These are phyloP conservation scores for Nosema muscidifuracis DNA, from an alignment of 371 early-diverging fungal species.

Conservation along the genomic window DNA sequence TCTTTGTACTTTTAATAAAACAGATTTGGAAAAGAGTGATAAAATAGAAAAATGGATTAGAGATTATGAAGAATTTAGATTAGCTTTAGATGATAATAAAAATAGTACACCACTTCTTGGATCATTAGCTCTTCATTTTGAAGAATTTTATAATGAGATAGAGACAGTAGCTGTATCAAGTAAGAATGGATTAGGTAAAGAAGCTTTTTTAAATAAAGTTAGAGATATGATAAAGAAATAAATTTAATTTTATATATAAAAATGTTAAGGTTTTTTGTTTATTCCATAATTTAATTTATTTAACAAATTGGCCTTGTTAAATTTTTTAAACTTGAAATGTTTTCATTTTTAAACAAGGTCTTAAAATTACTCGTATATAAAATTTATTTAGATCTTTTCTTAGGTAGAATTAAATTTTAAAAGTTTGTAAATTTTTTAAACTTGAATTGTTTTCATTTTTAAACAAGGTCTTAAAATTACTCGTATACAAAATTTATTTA, in stretches of 20 bases:
- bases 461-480: no score
- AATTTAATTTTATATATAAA: background rate
- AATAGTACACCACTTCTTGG: conserved; percentile 74
- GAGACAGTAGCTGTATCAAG: conserved; percentile 73
- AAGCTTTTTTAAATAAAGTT: conserved; percentile 70
- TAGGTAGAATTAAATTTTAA: no score
- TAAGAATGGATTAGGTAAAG: conserved; percentile 82
- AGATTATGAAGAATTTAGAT: conserved; percentile 85
- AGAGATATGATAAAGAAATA: conserved; percentile 5
- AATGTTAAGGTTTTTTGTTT: background rate
- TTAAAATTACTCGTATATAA: no score
- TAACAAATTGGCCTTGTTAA: background rate
- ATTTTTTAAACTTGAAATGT: no score
- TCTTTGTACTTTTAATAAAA: conserved; percentile 89
- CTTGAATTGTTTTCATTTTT: no score
- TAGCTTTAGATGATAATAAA: conserved; percentile 66
- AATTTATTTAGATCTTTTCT: no score
- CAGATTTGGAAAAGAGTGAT: conserved; percentile 76
- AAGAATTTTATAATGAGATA: conserved; percentile 88
- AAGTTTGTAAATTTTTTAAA: no score
- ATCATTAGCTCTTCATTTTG: conserved; percentile 85
- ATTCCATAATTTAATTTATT: background rate
- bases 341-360: no score
- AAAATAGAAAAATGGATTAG: conserved; percentile 87
- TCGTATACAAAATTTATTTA: no score